Evolutionary conservation across 1,284 basidiomycete genomes (phyloP).

Genomic region (Kwoniella shivajii): DNA sequence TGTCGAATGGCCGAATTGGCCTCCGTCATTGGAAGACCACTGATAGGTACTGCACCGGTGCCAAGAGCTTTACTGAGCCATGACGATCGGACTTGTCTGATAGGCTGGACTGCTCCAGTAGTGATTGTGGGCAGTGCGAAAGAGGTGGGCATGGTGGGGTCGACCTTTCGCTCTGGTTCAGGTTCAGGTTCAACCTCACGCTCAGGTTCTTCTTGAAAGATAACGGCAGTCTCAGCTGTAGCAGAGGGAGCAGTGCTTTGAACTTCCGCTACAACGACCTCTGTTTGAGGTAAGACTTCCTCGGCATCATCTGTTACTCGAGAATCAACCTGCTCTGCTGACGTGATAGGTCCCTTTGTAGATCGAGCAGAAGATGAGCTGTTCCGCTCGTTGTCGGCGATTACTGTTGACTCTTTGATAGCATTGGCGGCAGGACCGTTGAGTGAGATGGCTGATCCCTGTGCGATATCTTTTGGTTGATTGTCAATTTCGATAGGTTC

Average conservation of each 20-base stretch:
- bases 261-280: background rate
- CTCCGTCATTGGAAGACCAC: slow-evolving; percentile 8
- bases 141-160: slow-evolving; percentile 11
- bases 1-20: slow-evolving; percentile 9
- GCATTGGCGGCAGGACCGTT: too few relatives aligned
- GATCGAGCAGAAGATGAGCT: background rate
- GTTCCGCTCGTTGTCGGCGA: background rate
- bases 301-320: too few relatives aligned
- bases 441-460: too few relatives aligned
- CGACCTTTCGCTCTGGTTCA: slow-evolving; percentile 6
- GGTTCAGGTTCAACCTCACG: background rate
- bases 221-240: background rate
- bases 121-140: slow-evolving; percentile 3
- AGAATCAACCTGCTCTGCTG: too few relatives aligned
- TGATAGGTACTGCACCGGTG: slow-evolving; percentile 29
- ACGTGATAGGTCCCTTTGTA: background rate
- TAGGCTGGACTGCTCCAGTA: slow-evolving; percentile 10
- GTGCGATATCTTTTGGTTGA: background rate
- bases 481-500: too few relatives aligned
- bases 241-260: background rate
- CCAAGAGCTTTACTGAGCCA: slow-evolving; percentile 51
- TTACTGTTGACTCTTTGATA: too few relatives aligned
- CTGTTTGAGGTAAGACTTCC: too few relatives aligned
- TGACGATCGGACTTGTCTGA: slow-evolving; percentile 46
- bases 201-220: background rate